These are phyloP conservation scores for Dunaliella primolecta DNA, from an alignment of 139 green algal genomes.

Conservation along the genomic window DNA sequence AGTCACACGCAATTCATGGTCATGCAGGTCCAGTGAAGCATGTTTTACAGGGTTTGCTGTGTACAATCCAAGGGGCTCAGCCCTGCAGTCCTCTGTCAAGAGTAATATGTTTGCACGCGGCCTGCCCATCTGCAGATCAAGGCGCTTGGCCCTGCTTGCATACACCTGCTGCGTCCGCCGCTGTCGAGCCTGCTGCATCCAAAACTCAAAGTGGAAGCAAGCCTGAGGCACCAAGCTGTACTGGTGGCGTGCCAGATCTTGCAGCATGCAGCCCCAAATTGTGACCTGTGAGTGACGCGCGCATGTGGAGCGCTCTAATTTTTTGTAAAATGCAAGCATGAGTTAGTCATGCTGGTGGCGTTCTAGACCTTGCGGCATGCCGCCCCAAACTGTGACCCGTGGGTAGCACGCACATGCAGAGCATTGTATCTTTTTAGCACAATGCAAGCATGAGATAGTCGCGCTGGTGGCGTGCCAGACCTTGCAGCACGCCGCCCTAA, in stretches of 20 bases:
- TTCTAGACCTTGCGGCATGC: neutral
- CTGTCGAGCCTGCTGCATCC: neutral
- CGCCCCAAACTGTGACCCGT: neutral
- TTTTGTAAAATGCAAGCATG: too few species aligned
- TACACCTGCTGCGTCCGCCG: neutral
- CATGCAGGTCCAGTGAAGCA: too few species aligned
- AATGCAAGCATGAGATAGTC: neutral
- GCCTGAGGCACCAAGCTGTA: neutral
- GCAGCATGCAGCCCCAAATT: neutral
- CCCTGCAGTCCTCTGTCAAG: too few species aligned
- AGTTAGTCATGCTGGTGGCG: neutral
- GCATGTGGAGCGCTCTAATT: too few species aligned
- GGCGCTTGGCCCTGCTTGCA: neutral
- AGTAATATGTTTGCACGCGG: too few species aligned
- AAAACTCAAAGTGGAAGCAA: neutral
- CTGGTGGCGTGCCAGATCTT: neutral
- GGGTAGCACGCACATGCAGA: too few species aligned
- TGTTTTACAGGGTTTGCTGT: too few species aligned
- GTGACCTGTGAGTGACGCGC: neutral
- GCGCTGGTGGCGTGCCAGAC: neutral
- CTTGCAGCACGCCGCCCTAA: neutral
- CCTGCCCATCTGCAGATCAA: neutral
- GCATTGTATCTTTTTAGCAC: too few species aligned
- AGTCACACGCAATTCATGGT: too few species aligned
- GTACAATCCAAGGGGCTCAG: too few species aligned